A percentile compares a stretch with the other conserved stretches of the same genome.
These are phyloP conservation scores for Fusarium incarnatum DNA, from an alignment of 2,329 filamentous ascomycete species.

Conservation along the genomic window DNA sequence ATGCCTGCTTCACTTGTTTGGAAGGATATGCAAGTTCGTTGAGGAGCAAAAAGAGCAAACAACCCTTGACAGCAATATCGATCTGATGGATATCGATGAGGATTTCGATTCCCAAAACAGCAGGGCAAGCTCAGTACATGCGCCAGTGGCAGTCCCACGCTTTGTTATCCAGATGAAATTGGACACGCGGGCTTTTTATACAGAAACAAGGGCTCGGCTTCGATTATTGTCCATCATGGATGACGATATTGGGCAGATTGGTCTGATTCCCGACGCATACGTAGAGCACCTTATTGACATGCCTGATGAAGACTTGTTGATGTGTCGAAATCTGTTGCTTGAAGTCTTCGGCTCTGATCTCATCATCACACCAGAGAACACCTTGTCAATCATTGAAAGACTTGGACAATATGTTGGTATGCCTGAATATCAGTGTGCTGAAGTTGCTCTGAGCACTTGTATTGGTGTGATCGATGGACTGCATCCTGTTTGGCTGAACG, in stretches of 20 bases:
- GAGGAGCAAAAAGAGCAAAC: constrained; percentile 39
- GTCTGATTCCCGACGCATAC: constrained; percentile 62
- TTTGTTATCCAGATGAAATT: constrained; percentile 57
- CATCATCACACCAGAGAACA: constrained; percentile 60
- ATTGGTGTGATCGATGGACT: constrained; percentile 76
- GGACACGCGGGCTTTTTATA: constrained; percentile 60
- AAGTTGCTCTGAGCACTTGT: constrained; percentile 75
- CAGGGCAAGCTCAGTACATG: constrained; percentile 55
- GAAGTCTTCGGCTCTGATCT: constrained; percentile 68
- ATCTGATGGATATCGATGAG: constrained; percentile 75
- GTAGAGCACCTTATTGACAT: constrained; percentile 63
- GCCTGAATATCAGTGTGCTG: constrained; percentile 76
- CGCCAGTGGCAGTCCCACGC: constrained; percentile 58
- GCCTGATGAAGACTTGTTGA: constrained; percentile 65
- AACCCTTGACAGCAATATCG: constrained; percentile 54
- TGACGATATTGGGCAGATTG: constrained; percentile 59
- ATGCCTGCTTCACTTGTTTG: constrained; percentile 58
- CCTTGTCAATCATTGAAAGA: constrained; percentile 61
- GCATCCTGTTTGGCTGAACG: constrained; percentile 71
- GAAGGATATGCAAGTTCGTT: constrained; percentile 51
- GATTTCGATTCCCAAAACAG: constrained; percentile 72
- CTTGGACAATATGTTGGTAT: constrained; percentile 64
- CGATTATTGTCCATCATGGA: constrained; percentile 58
- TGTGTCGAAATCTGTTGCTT: constrained; percentile 61
- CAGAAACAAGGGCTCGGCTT: constrained; percentile 60